These are phyloP conservation scores for Teunomyces atbi DNA, from an alignment of 805 yeast genomes.

Conservation along the genomic window DNA sequence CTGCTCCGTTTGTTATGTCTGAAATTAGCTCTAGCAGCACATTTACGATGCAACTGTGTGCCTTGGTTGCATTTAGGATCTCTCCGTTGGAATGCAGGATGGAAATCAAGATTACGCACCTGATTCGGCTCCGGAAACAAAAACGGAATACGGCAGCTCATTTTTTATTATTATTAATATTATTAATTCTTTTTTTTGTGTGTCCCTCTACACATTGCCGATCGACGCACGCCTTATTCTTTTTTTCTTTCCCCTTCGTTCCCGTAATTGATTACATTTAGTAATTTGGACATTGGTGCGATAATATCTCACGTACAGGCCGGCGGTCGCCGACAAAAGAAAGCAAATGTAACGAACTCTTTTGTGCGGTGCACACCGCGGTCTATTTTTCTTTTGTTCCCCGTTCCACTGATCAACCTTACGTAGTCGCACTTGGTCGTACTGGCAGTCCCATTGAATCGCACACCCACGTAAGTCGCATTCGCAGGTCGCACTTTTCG, in stretches of 20 bases:
- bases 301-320: neutral
- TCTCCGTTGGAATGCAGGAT: neutral
- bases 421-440: too few species aligned
- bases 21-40: neutral
- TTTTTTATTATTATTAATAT: too few species aligned
- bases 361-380: too few species aligned
- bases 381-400: too few species aligned
- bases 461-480: neutral
- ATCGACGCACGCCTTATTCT: neutral
- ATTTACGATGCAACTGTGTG: conserved; percentile 1
- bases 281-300: neutral
- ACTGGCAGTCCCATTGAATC: too few species aligned
- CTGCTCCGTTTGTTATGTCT: neutral
- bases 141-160: neutral
- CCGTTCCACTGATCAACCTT: too few species aligned
- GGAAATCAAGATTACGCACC: conserved; percentile 1
- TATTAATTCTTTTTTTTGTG: neutral
- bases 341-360: too few species aligned
- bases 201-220: neutral
- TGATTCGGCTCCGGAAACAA: neutral
- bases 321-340: neutral
- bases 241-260: neutral
- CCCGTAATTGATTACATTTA: neutral
- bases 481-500: neutral
- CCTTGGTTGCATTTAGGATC: conserved; percentile 1